Percentiles rank a stretch among this genome's conserved stretches.
These are phyloP conservation scores for Hippophae gyantsensis DNA, from an alignment of 306 rosid genomes.

Conservation along the genomic window DNA sequence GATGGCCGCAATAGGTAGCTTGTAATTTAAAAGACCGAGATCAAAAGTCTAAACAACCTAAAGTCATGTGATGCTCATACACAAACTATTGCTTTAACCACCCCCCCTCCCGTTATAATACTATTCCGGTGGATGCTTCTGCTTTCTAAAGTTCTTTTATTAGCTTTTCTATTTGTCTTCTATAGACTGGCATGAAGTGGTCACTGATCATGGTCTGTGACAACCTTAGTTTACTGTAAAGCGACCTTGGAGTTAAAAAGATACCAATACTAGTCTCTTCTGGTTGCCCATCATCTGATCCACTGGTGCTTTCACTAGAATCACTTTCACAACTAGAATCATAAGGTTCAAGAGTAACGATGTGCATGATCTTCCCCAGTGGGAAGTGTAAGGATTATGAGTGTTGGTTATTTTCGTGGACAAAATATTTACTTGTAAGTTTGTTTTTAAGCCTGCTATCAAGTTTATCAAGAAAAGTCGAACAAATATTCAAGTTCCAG, in stretches of 20 bases:
- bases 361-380: slow-evolving; percentile 91
- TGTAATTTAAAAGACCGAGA: too few relatives aligned
- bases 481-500: too few relatives aligned
- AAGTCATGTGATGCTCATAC: neutral
- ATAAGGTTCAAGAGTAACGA: slow-evolving; percentile 35
- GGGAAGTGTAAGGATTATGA: too few relatives aligned
- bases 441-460: too few relatives aligned
- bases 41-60: too few relatives aligned
- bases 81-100: slow-evolving; percentile 8
- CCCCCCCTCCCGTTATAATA: slow-evolving; percentile 14
- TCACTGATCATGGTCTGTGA: slow-evolving; percentile 93
- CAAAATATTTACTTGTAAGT: too few relatives aligned
- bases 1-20: too few relatives aligned
- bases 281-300: slow-evolving; percentile 32
- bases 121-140: slow-evolving; percentile 25
- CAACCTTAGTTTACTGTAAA: slow-evolving; percentile 74
- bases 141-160: slow-evolving; percentile 57
- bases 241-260: slow-evolving; percentile 66
- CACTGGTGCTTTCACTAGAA: slow-evolving; percentile 26
- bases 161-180: slow-evolving; percentile 71
- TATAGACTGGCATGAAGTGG: slow-evolving; percentile 88
- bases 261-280: slow-evolving; percentile 58
- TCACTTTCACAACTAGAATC: slow-evolving; percentile 26
- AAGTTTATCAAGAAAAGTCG: too few relatives aligned
- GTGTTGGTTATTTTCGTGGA: too few relatives aligned